Base-by-base conservation (phyloP, 2,329 filamentous ascomycete genomes). In the Capronia coronata region DNA sequence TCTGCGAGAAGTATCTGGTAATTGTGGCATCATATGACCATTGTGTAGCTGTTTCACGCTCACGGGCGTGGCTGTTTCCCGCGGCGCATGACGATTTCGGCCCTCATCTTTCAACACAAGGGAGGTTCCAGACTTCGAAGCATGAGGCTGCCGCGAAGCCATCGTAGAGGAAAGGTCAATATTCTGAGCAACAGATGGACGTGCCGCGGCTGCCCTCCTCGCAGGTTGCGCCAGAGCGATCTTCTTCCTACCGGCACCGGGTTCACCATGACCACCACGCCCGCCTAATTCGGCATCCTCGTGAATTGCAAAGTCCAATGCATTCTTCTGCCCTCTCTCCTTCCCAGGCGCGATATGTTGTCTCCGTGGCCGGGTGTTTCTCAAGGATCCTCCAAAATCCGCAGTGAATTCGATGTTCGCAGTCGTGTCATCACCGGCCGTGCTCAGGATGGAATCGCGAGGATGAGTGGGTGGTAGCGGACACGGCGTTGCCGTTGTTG, bases 391-490 rank as follows among this genome's bases (percentile, higher is more conserved):
- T 42, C 57, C 61, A 43, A 71, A 62, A 39, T 68, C 67, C 10
- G 65, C 67, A 2, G 68, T 71, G 52, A 68, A 71, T 6, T 72
- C 67, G 18, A 71, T 57, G 14, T 66, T 63, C 3, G 53, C 62
- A 0, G 69, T 71, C 13, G 65, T 59, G n/a, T 70, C 67, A 9
- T 61, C 57, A 27, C 56, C 52, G 10, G 35, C 46, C 8, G 19
- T 19, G 38, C 27, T 49, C 18, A 41, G 23, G 11, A 39, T 18
- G 29, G 43, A 37, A 30, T 37, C 16, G 18, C 34, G 34, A 7
- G 25, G 19, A n/a, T 7, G 45, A 5, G 11, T 18, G 18, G 4
- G 18, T 18, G 46, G 22, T 9, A 53, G n/a, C 2, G 55, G 55
- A 35, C 55, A 57, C 11, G 55, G 55, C 27, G 55, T 57, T 13